phyloP scores from a whole-genome alignment of 2,329 filamentous ascomycete genomes.

The Neonectria magnoliae region DNA sequence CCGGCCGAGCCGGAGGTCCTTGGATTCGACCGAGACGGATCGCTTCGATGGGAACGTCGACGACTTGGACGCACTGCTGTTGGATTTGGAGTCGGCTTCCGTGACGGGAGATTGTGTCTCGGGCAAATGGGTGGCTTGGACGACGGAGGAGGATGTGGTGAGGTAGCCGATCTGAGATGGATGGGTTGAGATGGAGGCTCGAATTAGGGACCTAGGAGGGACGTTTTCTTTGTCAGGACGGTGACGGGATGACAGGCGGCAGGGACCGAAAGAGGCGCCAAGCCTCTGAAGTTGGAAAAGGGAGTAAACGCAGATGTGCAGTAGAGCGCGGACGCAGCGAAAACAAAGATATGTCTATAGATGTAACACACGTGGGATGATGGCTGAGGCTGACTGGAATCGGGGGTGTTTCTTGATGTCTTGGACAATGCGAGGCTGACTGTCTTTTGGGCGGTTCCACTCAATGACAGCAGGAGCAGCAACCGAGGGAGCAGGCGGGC shows the following conservation, averaged over 20 bases:
- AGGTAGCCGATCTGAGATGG: slow-evolving; percentile 74
- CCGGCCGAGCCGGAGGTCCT: slow-evolving; percentile 39
- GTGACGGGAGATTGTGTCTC: slow-evolving; percentile 34
- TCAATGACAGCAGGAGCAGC: slow-evolving; percentile 2
- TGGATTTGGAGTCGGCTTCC: slow-evolving; percentile 40
- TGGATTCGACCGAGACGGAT: slow-evolving; percentile 40
- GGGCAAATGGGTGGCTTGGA: slow-evolving; percentile 64
- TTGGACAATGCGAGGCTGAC: slow-evolving; percentile 27
- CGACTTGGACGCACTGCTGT: slow-evolving; percentile 40
- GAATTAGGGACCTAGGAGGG: slow-evolving; percentile 41
- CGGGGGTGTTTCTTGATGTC: slow-evolving; percentile 1
- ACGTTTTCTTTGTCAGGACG: slow-evolving; percentile 38
- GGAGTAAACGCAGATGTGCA: neutral
- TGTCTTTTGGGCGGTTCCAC: slow-evolving; percentile 13
- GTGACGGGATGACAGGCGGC: slow-evolving; percentile 10
- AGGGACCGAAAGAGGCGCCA: slow-evolving; percentile 32
- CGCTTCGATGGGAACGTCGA: slow-evolving; percentile 38
- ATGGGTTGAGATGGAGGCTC: slow-evolving; percentile 58
- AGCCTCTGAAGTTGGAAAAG: neutral
- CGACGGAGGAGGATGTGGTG: slow-evolving; percentile 74
- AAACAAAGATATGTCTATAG: slow-evolving; percentile 16
- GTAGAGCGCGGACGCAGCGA: slow-evolving; percentile 27
- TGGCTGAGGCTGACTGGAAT: slow-evolving; percentile 22
- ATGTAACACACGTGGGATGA: slow-evolving; percentile 19
- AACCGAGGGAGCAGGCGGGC: neutral